Base-by-base conservation (phyloP, 2,329 filamentous ascomycete genomes). In the Cucurbitaria berberidis region DNA sequence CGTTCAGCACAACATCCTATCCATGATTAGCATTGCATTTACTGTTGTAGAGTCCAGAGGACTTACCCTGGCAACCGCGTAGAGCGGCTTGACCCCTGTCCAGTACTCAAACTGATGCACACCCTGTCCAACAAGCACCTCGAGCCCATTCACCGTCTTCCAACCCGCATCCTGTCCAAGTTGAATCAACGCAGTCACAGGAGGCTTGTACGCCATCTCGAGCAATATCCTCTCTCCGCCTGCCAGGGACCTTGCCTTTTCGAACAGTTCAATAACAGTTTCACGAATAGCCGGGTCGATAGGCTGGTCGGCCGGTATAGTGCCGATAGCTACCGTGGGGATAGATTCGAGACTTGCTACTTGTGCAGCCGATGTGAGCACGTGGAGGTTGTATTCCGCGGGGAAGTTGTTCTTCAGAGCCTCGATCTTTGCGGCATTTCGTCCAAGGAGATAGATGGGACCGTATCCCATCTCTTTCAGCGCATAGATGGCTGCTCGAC, bases 201-300 rank as follows among this genome's bases (percentile, higher is more conserved):
- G 81, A 18, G 95, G 95, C 76, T 93, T 96, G 76, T 99, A 99
- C 1, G 95, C 93, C 93, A 99, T 96, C 75, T 99, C 95, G 3
- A 98, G 78, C 55, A 98, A 77, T 11, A 95, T 76, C 5, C 75
- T 75, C 45, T 76, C 76, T 21, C 48, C 63, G 1, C 50, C 48
- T 11, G 59, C 53, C 22, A 60, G 60, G n/a, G 46, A 48, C 56
- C 67, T 66, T 3, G 64, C 67, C 34, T 68, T 72, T 21, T 74
- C 69, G 58, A 87, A 84, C 51, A 87, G 73, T 3, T 74, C 66
- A 59, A 78, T 78, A 15, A 97, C 77, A 1, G 89, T 80, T 62
- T 87, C 85, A 19, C 84, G 82, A 75, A 96, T 87, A 10, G 76
- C 77, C 0, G 83, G 66, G 60, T 97, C 93, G 57, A 98, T 89